Evolutionary conservation across 176 grass and related monocot species (phyloP).

Genomic region (Avena insularis): DNA sequence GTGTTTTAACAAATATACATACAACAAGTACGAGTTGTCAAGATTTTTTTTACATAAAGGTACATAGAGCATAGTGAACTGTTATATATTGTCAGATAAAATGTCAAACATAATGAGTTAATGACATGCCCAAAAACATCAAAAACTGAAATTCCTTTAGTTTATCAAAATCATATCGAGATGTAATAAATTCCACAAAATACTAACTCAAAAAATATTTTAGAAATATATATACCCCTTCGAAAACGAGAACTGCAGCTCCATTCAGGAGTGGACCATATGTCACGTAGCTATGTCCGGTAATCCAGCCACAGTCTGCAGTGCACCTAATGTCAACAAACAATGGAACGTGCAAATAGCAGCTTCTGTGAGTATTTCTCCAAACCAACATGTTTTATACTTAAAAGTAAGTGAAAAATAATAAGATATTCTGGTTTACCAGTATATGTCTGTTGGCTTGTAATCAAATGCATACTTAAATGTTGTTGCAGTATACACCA

Average conservation of each 20-base stretch:
- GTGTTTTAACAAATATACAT: conserved; percentile 28
- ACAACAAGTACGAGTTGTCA: conserved; percentile 15
- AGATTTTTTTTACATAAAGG: conserved; percentile 26
- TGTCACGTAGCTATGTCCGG: conserved; percentile 85
- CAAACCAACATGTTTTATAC: conserved; percentile 25
- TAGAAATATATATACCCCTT: conserved; percentile 74
- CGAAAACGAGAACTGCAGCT: conserved; percentile 76
- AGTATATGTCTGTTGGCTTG: conserved; percentile 90
- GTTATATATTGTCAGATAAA: conserved; percentile 24
- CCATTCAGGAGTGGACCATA: conserved; percentile 91
- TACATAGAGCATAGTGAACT: not conserved
- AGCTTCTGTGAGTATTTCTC: conserved; percentile 19
- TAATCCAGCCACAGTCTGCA: conserved; percentile 93
- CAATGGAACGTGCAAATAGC: not conserved
- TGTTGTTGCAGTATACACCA: conserved; percentile 94
- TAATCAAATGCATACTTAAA: conserved; percentile 99
- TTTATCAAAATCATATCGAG: conserved; percentile 5
- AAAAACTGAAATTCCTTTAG: conserved; percentile 13
- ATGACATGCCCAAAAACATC: not conserved
- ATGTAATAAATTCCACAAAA: conserved; percentile 17
- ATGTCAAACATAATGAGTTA: conserved; percentile 1
- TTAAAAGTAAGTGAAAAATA: not conserved
- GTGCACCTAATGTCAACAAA: conserved; percentile 72
- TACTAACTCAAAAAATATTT: conserved; percentile 4
- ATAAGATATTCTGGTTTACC: conserved; percentile 59